Evolutionary conservation across 2,329 filamentous ascomycete genomes (phyloP).

Genomic region (Acephala macrosclerotiorum): DNA sequence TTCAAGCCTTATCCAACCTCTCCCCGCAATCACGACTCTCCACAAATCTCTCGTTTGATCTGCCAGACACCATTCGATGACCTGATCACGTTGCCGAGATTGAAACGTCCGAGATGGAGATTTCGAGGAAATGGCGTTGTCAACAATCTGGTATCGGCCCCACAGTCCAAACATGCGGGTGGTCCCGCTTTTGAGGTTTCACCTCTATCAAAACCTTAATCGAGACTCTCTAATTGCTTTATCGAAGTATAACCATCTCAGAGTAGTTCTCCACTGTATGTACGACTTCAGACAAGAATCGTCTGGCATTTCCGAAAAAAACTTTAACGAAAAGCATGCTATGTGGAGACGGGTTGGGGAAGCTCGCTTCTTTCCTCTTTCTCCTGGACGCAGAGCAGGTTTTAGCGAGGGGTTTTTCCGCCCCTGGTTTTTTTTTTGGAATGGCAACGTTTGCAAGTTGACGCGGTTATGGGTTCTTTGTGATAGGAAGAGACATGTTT

Average conservation of each 20-base stretch:
- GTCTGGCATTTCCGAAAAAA: neutral
- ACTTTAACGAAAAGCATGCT: neutral
- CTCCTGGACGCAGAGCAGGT: neutral
- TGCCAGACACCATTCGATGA: neutral
- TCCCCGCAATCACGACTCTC: neutral
- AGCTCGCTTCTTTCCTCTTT: neutral
- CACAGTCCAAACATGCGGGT: slow-evolving; percentile 3
- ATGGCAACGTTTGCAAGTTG: neutral
- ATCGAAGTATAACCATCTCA: neutral
- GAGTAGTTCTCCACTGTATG: neutral
- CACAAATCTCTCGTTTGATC: neutral
- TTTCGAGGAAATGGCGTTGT: neutral
- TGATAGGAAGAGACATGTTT: neutral
- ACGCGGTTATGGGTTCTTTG: neutral
- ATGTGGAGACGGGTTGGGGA: neutral
- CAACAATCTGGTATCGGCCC: neutral
- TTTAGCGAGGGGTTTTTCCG: neutral
- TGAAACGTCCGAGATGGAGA: slow-evolving; percentile 4
- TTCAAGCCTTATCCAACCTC: neutral
- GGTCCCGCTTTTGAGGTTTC: neutral
- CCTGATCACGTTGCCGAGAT: neutral
- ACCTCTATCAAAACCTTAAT: neutral
- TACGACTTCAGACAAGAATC: neutral
- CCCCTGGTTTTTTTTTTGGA: neutral
- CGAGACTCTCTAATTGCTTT: neutral